Evolutionary conservation across 768 basidiomycete species (phyloP).

Genomic region (Hebeloma cylindrosporum): DNA sequence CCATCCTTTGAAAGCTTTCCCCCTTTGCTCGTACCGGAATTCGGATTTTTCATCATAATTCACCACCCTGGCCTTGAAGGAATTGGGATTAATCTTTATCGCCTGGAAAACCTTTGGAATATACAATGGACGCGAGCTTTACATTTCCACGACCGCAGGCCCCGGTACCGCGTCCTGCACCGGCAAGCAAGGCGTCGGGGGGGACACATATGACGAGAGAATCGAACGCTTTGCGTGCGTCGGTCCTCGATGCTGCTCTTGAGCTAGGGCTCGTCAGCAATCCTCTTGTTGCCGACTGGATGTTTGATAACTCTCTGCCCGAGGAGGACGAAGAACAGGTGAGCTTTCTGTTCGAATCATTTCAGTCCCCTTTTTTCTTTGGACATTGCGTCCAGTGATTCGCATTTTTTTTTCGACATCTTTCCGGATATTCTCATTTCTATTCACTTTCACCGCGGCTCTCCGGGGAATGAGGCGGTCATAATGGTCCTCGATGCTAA

Average conservation of each 20-base stretch:
- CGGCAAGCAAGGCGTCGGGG: neutral
- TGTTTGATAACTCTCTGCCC: slow-evolving; percentile 60
- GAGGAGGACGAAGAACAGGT: slow-evolving; percentile 57
- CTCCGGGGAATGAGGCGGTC: neutral
- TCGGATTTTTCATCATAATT: too few relatives aligned
- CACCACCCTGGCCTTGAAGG: too few relatives aligned
- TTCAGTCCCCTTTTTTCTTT: slow-evolving; percentile 1
- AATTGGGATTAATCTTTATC: too few relatives aligned
- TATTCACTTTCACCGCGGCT: neutral
- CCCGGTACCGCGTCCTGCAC: slow-evolving; percentile 23
- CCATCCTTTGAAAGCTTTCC: too few relatives aligned
- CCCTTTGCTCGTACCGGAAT: too few relatives aligned
- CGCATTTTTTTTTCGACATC: neutral
- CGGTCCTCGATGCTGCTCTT: slow-evolving; percentile 72
- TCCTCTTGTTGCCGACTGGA: slow-evolving; percentile 65
- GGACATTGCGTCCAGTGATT: neutral
- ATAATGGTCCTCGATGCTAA: too few relatives aligned
- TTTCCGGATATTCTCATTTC: neutral
- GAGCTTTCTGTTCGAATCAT: slow-evolving; percentile 2
- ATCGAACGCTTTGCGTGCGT: slow-evolving; percentile 64
- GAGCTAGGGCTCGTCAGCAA: slow-evolving; percentile 64
- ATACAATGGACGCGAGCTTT: slow-evolving; percentile 34
- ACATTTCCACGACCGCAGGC: slow-evolving; percentile 30
- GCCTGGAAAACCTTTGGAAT: too few relatives aligned
- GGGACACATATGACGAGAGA: slow-evolving; percentile 36